Base-by-base conservation (phyloP, 176 grass and related monocot genomes). In the Urochloa ruziziensis region DNA sequence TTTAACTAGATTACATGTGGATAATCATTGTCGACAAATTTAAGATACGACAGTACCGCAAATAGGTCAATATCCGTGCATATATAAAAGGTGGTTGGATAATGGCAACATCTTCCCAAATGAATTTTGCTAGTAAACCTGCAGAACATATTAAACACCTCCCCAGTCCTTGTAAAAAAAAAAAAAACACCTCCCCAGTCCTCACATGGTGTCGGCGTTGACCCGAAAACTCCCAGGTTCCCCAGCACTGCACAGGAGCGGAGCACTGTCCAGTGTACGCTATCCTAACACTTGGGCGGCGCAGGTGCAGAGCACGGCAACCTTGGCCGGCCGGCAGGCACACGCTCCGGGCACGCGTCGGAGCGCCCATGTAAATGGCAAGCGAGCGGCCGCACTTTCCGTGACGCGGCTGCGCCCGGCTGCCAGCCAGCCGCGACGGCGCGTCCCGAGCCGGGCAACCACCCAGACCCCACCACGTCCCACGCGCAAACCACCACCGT, bases 401-500 rank as follows among this genome's bases (percentile, higher is more conserved):
- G 61, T 49, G 27, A 79, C 28, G 60, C 59, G 59, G 43, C 70
- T 47, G 11, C 36, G n/a, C n/a, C n/a, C n/a, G 19, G 32, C 32
- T 7, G 39, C 64, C 18, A 39, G 64, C 5, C 27, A 13, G 9
- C 74, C 14, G 75, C 70, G 46, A 14, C 16, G 36, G 66, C 66
- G 66, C 66, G 66, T 36, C 17, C 32, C 33, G 17, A 21, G 25
- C 25, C 43, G 43, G 40, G 24, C 67, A 70, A 47, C 69, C 25
- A n/a, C 18, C 46, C 4, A 46, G 39, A 36, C 58, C 27, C 44
- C 44, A 43, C 76, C 67, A 37, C 65, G 32, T 43, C 70, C 35
- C 70, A 60, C 78, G 62, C 85, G 66, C 83, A 67, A 43, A 25
- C n/a, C 62, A 34, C 68, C 64, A 13, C 42, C 44, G 24, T 36